These are phyloP conservation scores for Pistacia integerrima DNA, from an alignment of 345 rosid genomes.

Conservation along the genomic window DNA sequence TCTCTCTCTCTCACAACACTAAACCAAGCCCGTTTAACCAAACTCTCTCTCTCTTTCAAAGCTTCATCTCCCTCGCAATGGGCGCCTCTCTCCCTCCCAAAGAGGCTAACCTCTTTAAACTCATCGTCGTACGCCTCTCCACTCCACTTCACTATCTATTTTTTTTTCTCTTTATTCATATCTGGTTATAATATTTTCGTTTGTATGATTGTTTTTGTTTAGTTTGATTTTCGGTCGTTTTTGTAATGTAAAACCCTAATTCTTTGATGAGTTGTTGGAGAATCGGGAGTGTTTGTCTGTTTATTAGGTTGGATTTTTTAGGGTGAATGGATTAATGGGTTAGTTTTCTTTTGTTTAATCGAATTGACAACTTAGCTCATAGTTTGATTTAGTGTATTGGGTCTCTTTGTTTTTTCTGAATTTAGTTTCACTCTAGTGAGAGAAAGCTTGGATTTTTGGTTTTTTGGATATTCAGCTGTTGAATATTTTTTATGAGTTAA, in stretches of 20 bases:
- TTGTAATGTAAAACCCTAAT: slow-evolving; percentile 27
- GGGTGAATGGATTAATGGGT: slow-evolving; percentile 3
- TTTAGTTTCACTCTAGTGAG: not conserved
- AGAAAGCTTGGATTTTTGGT: not conserved
- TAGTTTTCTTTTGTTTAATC: slow-evolving; percentile 10
- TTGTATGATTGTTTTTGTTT: not conserved
- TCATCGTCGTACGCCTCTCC: slow-evolving; percentile 88
- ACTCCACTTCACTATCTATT: slow-evolving; percentile 30
- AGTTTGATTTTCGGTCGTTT: not conserved
- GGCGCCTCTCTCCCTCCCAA: slow-evolving; percentile 98
- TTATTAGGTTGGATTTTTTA: not conserved
- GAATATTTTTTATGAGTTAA: not conserved
- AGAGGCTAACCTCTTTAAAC: slow-evolving; percentile 99
- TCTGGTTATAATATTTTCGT: not conserved
- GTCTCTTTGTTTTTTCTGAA: not conserved
- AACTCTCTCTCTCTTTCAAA: not conserved
- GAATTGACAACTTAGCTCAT: not conserved
- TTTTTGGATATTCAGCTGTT: not conserved
- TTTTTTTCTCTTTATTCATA: not conserved
- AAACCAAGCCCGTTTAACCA: too few relatives aligned
- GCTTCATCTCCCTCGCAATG: slow-evolving; percentile 40
- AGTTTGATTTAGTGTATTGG: not conserved
- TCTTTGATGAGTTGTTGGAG: slow-evolving; percentile 11
- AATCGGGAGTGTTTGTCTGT: not conserved
- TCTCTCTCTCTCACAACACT: not conserved